These are phyloP conservation scores for Aspergillus homomorphus DNA, from an alignment of 495 filamentous ascomycete species.

Conservation along the genomic window DNA sequence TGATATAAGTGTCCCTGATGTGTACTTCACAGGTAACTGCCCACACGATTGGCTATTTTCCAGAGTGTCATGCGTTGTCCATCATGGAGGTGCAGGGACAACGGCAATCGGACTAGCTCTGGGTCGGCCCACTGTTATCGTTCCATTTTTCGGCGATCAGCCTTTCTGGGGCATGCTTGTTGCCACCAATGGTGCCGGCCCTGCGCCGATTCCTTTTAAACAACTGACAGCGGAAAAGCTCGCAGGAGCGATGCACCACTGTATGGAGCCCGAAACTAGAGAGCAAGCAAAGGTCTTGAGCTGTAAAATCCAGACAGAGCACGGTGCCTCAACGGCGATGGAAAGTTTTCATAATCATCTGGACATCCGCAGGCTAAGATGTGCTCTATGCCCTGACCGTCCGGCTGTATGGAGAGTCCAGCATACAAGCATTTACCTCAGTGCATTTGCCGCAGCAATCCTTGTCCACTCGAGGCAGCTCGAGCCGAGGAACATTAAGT, in stretches of 20 bases:
- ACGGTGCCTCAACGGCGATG: constrained; percentile 63
- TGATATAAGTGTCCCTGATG: constrained; percentile 41
- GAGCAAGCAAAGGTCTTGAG: constrained; percentile 58
- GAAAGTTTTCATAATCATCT: constrained; percentile 58
- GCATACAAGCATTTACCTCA: constrained; percentile 46
- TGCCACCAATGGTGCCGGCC: constrained; percentile 67
- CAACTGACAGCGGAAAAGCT: constrained; percentile 61
- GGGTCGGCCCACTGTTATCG: constrained; percentile 68
- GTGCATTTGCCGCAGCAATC: constrained; percentile 57
- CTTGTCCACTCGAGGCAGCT: constrained; percentile 52
- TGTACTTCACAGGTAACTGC: constrained; percentile 75
- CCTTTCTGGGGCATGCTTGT: constrained; percentile 82
- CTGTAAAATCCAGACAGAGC: constrained; percentile 58
- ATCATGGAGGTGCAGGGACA: constrained; percentile 81
- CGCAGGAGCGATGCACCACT: constrained; percentile 57
- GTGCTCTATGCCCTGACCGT: constrained; percentile 54
- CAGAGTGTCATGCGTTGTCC: constrained; percentile 70
- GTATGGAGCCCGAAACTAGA: constrained; percentile 53
- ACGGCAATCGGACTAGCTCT: constrained; percentile 69
- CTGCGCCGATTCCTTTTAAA: constrained; percentile 66
- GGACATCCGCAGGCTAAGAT: constrained; percentile 52
- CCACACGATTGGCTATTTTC: constrained; percentile 85
- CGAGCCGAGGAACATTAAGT: constrained; percentile 58
- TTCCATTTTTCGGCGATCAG: constrained; percentile 86
- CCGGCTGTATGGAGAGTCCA: constrained; percentile 56